Percentiles rank a stretch among this genome's conserved stretches.
phyloP scores from a whole-genome alignment of 176 grass and related monocot species.

The Triticum dicoccoides region DNA sequence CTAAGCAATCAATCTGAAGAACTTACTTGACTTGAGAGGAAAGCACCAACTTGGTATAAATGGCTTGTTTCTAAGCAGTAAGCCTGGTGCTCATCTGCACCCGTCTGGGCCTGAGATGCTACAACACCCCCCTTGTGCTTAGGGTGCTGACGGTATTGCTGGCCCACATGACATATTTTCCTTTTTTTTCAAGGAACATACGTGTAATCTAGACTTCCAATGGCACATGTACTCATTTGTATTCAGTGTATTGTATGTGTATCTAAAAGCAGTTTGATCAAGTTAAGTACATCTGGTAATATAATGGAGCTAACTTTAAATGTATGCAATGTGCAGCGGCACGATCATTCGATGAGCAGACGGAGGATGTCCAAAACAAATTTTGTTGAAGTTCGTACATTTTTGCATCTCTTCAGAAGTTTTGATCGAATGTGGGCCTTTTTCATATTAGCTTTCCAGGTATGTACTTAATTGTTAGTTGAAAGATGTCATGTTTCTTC shows the following conservation, averaged over 20 bases:
- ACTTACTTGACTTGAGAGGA: not conserved
- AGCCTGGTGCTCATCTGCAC: not conserved
- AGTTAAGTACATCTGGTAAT: not conserved
- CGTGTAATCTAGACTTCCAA: not conserved
- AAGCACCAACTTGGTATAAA: not conserved
- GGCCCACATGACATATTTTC: not conserved
- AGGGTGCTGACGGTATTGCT: not conserved
- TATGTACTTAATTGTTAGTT: slow-evolving; percentile 30
- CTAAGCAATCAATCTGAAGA: not conserved
- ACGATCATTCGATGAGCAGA: slow-evolving; percentile 29
- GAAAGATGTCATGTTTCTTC: slow-evolving; percentile 19
- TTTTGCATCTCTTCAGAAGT: slow-evolving; percentile 94
- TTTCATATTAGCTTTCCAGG: slow-evolving; percentile 94
- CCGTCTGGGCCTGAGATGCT: not conserved
- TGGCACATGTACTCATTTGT: slow-evolving; percentile 13
- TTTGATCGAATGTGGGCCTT: slow-evolving; percentile 99
- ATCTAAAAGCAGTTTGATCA: slow-evolving; percentile 10
- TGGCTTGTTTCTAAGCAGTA: not conserved
- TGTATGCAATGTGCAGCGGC: slow-evolving; percentile 28
- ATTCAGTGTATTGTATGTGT: not conserved
- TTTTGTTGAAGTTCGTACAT: slow-evolving; percentile 99
- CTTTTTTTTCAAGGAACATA: not conserved
- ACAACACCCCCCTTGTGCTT: not conserved
- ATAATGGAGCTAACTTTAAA: slow-evolving; percentile 24
- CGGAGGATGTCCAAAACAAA: slow-evolving; percentile 79